Evolutionary conservation across 1,139 yeast species (phyloP), one percentile per base, ranked within the genome.

Genomic region (Suhomyces atakaporum): DNA sequence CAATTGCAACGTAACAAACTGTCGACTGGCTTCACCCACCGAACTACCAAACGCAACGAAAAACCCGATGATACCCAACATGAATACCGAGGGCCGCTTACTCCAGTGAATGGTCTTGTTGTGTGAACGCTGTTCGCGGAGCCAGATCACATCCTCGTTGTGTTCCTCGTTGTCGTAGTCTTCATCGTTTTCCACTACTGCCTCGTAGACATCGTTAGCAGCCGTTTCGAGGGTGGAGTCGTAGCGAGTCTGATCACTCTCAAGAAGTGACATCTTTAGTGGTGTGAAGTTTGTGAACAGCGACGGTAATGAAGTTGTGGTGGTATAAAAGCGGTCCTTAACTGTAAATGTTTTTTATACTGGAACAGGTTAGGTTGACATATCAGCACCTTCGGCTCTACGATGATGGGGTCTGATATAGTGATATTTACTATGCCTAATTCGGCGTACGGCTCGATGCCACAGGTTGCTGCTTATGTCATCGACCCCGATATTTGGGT

Each of bases 91-190:
- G 3, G 75, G 74, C 21, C 72, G 42, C 27, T 48, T 51, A 32
- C 58, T 43, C 72, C 72, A 66, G 40, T 59, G 66, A 18, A 31
- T 26, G 2, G 54, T 35, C 45, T 63, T 60, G 44, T 66, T 61
- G 23, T 46, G 40, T n/a, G 42, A 25, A 14, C 68, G 47, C 40
- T 68, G 73, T 39, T 68, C 70, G 13, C 70, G 46, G 21, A 68
- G 49, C 72, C 73, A 66, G 2, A 55, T 30, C 2, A 63, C 63
- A 39, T 67, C 74, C 33, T 65, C 72, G 40, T 63, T 63, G 22
- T 53, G 49, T n/a, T 58, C 60, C 7, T 57, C 60, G 15, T 53
- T 60, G 20, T 56, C 58, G 11, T 44, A 54, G 14, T 54, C 59
- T 4, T 58, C 66, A 11, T 60, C 62, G 12, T 57, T 49, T 15